Evolutionary conservation across 139 green algal species (phyloP).

Genomic region (Eudorina sp.): DNA sequence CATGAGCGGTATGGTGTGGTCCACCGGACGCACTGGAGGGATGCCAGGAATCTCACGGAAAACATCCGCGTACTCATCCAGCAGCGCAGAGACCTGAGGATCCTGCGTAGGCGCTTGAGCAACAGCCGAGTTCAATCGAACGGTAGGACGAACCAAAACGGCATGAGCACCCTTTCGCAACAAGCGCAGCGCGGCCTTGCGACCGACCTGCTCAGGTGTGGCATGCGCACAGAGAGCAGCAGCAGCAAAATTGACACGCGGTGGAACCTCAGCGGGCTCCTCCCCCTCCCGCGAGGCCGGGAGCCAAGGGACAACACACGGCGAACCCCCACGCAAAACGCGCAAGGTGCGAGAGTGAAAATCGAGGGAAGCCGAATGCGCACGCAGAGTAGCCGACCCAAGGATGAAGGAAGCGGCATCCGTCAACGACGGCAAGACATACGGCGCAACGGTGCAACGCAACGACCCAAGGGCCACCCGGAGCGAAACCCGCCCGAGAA

Average conservation of each 20-base stretch:
- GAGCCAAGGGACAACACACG: neutral
- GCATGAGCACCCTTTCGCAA: neutral
- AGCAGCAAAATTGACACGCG: neutral
- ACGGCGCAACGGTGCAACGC: too few relatives aligned
- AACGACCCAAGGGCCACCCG: too few relatives aligned
- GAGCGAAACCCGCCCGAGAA: too few relatives aligned
- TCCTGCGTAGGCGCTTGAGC: neutral
- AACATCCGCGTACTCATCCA: neutral
- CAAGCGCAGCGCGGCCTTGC: neutral
- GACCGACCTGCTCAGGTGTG: neutral
- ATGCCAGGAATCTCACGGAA: constrained; percentile 18
- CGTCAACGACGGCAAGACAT: neutral
- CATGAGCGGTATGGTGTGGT: constrained; percentile 32
- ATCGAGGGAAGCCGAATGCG: neutral
- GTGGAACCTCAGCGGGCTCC: neutral
- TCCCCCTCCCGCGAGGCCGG: neutral
- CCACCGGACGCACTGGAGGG: constrained; percentile 11
- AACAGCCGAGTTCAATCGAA: neutral
- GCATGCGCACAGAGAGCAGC: neutral
- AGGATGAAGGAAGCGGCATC: neutral
- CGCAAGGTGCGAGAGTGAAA: neutral
- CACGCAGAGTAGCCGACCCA: neutral
- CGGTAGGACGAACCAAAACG: neutral
- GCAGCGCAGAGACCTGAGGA: neutral
- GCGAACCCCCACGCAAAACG: neutral